phyloP scores from a whole-genome alignment of 2,329 filamentous ascomycete species.

The Fusarium sp. region DNA sequence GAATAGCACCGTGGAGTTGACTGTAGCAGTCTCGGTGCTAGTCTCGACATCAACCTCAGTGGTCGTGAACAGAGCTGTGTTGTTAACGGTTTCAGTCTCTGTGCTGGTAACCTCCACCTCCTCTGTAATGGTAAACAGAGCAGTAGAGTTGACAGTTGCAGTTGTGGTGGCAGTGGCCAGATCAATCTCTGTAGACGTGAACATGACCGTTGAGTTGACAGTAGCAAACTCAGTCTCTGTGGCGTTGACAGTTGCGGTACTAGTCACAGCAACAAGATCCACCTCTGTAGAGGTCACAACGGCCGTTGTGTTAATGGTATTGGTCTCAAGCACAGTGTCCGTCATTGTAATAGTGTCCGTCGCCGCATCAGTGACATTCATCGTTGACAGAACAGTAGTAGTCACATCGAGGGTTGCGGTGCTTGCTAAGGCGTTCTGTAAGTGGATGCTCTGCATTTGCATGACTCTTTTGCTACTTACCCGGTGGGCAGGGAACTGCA shows the following conservation, averaged over 20 bases:
- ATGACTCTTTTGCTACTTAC: background rate
- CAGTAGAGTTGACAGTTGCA: background rate
- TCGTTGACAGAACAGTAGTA: background rate
- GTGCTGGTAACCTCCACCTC: background rate
- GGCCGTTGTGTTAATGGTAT: background rate
- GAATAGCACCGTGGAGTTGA: background rate
- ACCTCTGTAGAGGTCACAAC: background rate
- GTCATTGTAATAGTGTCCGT: background rate
- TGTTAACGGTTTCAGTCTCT: background rate
- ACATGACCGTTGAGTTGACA: background rate
- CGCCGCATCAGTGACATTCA: background rate
- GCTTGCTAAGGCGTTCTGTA: background rate
- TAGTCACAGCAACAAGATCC: background rate
- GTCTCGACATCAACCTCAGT: background rate
- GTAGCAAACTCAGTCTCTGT: background rate
- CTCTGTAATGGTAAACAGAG: background rate
- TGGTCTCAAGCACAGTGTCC: background rate
- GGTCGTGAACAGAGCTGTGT: background rate
- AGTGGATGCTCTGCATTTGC: background rate
- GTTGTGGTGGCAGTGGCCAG: background rate
- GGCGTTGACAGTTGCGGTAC: background rate
- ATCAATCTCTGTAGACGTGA: background rate
- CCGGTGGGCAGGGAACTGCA: constrained; percentile 1
- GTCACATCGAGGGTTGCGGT: background rate
- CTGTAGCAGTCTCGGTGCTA: background rate